phyloP scores from a whole-genome alignment of 2,329 filamentous ascomycete genomes.

The Corinectria fuckeliana region DNA sequence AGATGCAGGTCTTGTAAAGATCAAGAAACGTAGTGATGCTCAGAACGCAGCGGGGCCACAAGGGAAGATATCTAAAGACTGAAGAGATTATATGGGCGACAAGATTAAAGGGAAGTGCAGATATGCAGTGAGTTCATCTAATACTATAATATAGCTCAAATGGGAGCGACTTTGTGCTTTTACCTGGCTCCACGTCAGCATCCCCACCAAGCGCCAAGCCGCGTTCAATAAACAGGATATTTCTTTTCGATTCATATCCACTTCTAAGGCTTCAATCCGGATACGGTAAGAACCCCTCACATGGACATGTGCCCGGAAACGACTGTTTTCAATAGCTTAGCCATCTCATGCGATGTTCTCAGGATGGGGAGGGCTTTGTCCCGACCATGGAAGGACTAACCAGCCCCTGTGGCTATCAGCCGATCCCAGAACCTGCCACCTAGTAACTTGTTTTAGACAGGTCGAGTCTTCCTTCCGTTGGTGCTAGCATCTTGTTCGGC shows the following conservation, averaged over 20 bases:
- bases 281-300: constrained; percentile 13
- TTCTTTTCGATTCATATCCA: constrained; percentile 10
- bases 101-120: constrained; percentile 6
- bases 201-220: constrained; percentile 20
- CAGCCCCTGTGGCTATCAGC: constrained; percentile 13
- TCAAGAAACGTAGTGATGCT: constrained; percentile 22
- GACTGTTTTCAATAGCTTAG: constrained; percentile 14
- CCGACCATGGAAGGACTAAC: constrained; percentile 12
- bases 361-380: constrained; percentile 17
- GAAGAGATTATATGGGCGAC: constrained; percentile 5
- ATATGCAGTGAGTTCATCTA: constrained; percentile 10
- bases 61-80: constrained; percentile 32
- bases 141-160: constrained; percentile 23
- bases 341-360: constrained; percentile 23
- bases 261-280: constrained; percentile 12
- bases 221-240: constrained; percentile 20
- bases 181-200: constrained; percentile 23
- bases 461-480: constrained; percentile 12
- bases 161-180: constrained; percentile 18
- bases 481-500: constrained; percentile 18
- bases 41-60: constrained; percentile 19
- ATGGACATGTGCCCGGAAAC: constrained; percentile 19
- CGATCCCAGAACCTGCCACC: constrained; percentile 32
- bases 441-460: constrained; percentile 24
- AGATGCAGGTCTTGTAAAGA: constrained; percentile 31